Base-by-base conservation (phyloP, 495 filamentous ascomycete species). In the Darksidea phi region DNA sequence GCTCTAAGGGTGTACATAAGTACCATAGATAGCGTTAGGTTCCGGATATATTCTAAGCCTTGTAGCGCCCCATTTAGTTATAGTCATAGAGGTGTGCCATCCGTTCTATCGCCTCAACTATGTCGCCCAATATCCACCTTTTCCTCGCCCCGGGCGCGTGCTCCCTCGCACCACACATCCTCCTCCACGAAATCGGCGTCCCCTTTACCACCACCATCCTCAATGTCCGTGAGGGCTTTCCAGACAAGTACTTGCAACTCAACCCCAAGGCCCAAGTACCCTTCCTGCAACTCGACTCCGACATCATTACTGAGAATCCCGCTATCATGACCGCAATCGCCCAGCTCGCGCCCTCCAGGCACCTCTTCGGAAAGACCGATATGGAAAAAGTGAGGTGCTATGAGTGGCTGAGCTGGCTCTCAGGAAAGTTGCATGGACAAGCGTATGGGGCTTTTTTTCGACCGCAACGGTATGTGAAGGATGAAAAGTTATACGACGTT, bases 381-480 rank as follows among this genome's bases (percentile, higher is more conserved):
- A 47, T 74, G 8, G 74, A 75, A 25, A 68, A 50, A 1, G 70
- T 71, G 11, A 64, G 71, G 18, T 63, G 67, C 3, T 70, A 73
- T 21, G 73, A 76, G 61, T 78, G 76, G 76, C 21, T 76, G 66
- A 67, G 61, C 28, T 78, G 70, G 67, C 57, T 78, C 5, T 70
- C 72, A 6, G 75, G 71, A 5, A 76, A 71, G 7, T 21, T 77
- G 54, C 75, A 77, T 48, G 62, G 48, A 2, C 15, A 25, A 5
- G 73, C 59, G 10, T 76, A 63, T 42, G 72, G 69, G 3, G 54
- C 34, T 15, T 49, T 62, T 28, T 58, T 64, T 11, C 48, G 69
- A 26, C 70, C 70, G 17, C 11, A 65, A 10, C 48, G 75, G 37
- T 71, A 63, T 43, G 38, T 59, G 32, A 67, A 69, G 25, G 73